Conservation (phyloP, 2,329 filamentous ascomycete genomes). For the Venturia asperata region DNA sequence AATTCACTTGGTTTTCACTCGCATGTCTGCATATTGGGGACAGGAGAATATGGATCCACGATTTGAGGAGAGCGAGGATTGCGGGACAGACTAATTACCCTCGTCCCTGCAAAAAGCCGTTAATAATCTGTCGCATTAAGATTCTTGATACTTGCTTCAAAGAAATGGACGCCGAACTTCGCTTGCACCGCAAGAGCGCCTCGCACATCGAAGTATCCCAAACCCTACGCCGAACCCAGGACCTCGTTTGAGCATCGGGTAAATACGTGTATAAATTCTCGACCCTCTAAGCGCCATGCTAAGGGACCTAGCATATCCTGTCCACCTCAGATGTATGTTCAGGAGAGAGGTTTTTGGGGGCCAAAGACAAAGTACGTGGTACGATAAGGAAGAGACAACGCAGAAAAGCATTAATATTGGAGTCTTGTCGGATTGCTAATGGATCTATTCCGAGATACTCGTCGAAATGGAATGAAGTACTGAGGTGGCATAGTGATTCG, state of each 20-base stretch:
- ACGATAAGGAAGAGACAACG: background rate
- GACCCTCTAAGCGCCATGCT: conserved; percentile 2
- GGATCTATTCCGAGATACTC: background rate
- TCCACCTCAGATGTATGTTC: background rate
- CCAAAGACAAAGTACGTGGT: background rate
- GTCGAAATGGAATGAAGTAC: background rate
- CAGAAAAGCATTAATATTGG: background rate
- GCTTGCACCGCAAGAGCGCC: background rate
- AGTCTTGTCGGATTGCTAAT: background rate
- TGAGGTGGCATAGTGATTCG: background rate
- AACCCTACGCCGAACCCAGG: background rate
- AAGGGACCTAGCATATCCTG: background rate
- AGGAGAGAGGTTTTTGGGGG: background rate
- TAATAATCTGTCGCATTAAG: background rate
- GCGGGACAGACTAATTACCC: background rate
- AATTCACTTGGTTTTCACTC: too few relatives aligned
- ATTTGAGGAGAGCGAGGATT: background rate
- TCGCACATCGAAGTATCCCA: background rate
- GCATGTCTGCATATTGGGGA: background rate
- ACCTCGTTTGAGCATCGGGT: background rate
- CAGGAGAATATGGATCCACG: background rate
- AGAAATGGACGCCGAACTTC: background rate
- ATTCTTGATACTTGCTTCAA: background rate
- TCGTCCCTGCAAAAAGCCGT: background rate
- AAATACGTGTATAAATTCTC: background rate